Evolutionary conservation across 225 moss, liverwort and hornwort species (phyloP).

Genomic region (Marchantia paleacea): DNA sequence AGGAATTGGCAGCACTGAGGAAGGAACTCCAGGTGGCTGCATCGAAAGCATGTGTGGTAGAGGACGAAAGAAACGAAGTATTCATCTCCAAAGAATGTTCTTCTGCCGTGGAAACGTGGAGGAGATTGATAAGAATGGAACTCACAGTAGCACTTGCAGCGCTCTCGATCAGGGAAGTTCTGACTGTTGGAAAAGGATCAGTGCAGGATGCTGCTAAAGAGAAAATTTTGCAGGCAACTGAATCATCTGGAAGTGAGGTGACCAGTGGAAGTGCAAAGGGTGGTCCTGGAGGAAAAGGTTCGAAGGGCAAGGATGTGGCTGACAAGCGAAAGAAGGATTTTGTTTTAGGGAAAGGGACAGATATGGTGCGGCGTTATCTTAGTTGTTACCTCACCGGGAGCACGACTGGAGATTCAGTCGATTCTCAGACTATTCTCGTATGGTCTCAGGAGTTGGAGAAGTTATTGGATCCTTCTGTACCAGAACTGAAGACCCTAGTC

Average conservation of each 20-base stretch:
- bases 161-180: conserved; percentile 31
- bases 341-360: conserved; percentile 45
- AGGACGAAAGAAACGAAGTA: conserved; percentile 18
- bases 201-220: conserved; percentile 14
- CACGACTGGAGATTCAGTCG: conserved; percentile 1
- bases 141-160: conserved; percentile 32
- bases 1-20: neutral
- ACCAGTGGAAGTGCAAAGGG: neutral
- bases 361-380: conserved; percentile 30
- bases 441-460: conserved; percentile 7
- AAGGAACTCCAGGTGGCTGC: conserved; percentile 13
- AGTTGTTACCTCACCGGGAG: neutral
- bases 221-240: neutral
- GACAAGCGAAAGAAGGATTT: conserved; percentile 34
- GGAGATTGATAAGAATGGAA: conserved; percentile 31
- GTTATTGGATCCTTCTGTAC: conserved; percentile 21
- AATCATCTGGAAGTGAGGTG: neutral
- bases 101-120: conserved; percentile 23
- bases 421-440: neutral
- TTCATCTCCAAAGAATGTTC: conserved; percentile 9
- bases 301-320: conserved; percentile 28
- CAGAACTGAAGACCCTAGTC: conserved; percentile 27
- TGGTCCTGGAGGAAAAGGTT: conserved; percentile 9
- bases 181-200: conserved; percentile 10
- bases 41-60: conserved; percentile 1